Evolutionary conservation across 805 yeast species (phyloP).

Genomic region (Kregervanrija pseudodelftensis): DNA sequence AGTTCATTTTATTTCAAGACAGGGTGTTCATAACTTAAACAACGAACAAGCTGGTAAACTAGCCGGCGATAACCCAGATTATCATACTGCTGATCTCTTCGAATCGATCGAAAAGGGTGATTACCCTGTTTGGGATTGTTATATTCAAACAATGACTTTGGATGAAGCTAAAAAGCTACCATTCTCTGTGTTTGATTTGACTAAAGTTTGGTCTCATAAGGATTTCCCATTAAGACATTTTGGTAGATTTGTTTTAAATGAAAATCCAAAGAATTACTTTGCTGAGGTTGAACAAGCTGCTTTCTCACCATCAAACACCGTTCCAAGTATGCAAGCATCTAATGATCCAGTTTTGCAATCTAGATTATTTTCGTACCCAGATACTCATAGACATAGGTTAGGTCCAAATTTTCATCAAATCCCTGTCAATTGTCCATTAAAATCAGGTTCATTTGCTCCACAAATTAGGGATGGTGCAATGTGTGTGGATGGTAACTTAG

Average conservation of each 20-base stretch:
- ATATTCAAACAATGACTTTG: conserved; percentile 80
- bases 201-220: conserved; percentile 88
- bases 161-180: conserved; percentile 69
- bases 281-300: conserved; percentile 87
- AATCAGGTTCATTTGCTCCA: conserved; percentile 51
- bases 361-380: conserved; percentile 75
- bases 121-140: conserved; percentile 77
- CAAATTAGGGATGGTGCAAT: conserved; percentile 79
- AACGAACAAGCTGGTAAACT: conserved; percentile 63
- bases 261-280: conserved; percentile 80
- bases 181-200: conserved; percentile 82
- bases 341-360: conserved; percentile 83
- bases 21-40: conserved; percentile 40
- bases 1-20: conserved; percentile 65
- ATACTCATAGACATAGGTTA: conserved; percentile 78
- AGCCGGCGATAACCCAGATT: conserved; percentile 77
- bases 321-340: conserved; percentile 75
- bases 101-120: conserved; percentile 73
- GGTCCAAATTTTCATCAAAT: conserved; percentile 74
- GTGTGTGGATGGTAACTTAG: conserved; percentile 65
- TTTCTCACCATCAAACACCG: conserved; percentile 78
- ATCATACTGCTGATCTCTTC: conserved; percentile 73
- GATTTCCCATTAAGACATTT: conserved; percentile 82
- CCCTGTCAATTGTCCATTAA: conserved; percentile 84
- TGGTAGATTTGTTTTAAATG: conserved; percentile 72